A percentile compares a stretch with the other conserved stretches of the same genome.
phyloP scores from a whole-genome alignment of 352 stramenopile species.

The Pythium sp. region DNA sequence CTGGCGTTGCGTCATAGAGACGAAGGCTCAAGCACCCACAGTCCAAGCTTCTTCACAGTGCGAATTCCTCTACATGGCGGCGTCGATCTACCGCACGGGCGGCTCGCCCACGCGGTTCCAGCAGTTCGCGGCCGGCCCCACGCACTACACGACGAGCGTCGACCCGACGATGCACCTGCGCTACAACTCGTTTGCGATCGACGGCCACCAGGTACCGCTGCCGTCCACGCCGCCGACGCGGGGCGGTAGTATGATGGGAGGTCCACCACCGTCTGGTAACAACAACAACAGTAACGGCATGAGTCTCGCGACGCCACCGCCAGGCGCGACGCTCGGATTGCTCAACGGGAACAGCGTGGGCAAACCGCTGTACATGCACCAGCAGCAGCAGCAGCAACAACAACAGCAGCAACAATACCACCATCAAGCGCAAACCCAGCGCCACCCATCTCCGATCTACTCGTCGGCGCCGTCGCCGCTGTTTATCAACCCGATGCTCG shows the following conservation, averaged over 20 bases:
- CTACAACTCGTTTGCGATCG: slow-evolving; percentile 44
- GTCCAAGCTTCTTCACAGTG: neutral
- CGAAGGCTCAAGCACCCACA: neutral
- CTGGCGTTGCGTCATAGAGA: neutral
- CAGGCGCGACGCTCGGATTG: slow-evolving; percentile 35
- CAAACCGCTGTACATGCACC: slow-evolving; percentile 26
- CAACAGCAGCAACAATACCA: slow-evolving; percentile 21
- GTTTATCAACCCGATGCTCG: slow-evolving; percentile 66
- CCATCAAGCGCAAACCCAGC: slow-evolving; percentile 4
- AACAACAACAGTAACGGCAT: slow-evolving; percentile 9
- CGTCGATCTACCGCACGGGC: slow-evolving; percentile 59
- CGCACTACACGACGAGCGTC: slow-evolving; percentile 62
- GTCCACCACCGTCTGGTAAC: neutral
- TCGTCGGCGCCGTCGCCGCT: slow-evolving; percentile 24
- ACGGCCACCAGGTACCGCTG: slow-evolving; percentile 44
- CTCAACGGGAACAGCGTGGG: slow-evolving; percentile 24
- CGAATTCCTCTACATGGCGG: slow-evolving; percentile 27
- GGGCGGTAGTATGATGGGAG: slow-evolving; percentile 6
- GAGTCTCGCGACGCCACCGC: slow-evolving; percentile 27
- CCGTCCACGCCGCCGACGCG: slow-evolving; percentile 26
- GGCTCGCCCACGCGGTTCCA: slow-evolving; percentile 55
- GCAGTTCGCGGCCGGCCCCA: slow-evolving; percentile 41
- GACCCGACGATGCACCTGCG: slow-evolving; percentile 45
- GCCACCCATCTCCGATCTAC: slow-evolving; percentile 19
- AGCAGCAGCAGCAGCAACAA: slow-evolving; percentile 14